phyloP scores from a whole-genome alignment of 768 basidiomycete species.

The Phlebiopsis flavidoalba region DNA sequence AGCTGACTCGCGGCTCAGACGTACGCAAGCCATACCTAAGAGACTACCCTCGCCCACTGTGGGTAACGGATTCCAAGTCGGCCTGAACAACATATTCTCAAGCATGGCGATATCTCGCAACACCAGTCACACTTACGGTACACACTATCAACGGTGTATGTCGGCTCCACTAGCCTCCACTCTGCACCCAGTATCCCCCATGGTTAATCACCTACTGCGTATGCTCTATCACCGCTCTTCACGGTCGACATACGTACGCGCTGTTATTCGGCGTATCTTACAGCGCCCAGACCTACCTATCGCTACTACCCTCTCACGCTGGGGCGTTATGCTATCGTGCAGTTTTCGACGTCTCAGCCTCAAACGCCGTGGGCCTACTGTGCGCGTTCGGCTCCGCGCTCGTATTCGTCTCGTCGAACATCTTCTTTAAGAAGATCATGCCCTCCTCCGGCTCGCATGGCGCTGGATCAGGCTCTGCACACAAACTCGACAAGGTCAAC shows the following conservation, averaged over 20 bases:
- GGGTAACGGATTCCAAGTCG: slow-evolving; percentile 97
- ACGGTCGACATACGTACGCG: slow-evolving; percentile 95
- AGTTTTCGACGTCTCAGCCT: slow-evolving; percentile 89
- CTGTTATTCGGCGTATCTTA: slow-evolving; percentile 92
- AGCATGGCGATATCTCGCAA: slow-evolving; percentile 95
- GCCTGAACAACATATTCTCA: slow-evolving; percentile 96
- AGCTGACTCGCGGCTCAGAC: slow-evolving; percentile 67
- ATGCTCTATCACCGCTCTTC: slow-evolving; percentile 96
- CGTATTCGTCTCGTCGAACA: slow-evolving; percentile 96
- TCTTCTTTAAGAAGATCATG: slow-evolving; percentile 99
- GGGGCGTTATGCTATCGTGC: slow-evolving; percentile 96
- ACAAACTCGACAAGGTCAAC: slow-evolving; percentile 96
- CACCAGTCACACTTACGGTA: slow-evolving; percentile 95
- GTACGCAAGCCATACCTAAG: slow-evolving; percentile 67
- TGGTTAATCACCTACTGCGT: background rate
- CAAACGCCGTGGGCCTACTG: slow-evolving; percentile 80
- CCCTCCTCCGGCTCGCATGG: slow-evolving; percentile 48
- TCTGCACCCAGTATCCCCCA: background rate
- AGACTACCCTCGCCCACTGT: slow-evolving; percentile 88
- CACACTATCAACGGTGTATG: slow-evolving; percentile 98
- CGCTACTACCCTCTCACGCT: slow-evolving; percentile 90
- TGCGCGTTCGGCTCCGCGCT: slow-evolving; percentile 97
- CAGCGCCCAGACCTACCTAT: slow-evolving; percentile 85
- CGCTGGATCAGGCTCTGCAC: slow-evolving; percentile 37
- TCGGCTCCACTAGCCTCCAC: background rate